Conservation (phyloP, 345 rosid species). For the Limnanthes douglasii region DNA sequence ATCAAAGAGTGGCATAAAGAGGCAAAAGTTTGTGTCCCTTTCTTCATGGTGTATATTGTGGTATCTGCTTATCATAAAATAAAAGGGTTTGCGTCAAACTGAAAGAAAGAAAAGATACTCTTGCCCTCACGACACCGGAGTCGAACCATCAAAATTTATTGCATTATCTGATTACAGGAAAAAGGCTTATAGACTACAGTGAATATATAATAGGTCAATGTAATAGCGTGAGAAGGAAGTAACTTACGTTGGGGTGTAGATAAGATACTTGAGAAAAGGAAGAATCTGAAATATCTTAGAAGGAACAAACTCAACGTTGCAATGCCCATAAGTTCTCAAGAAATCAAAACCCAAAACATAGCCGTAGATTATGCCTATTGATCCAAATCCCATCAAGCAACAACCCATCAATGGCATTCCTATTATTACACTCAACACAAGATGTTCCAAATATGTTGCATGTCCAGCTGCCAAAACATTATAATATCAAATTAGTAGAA, state of each 20-base stretch:
- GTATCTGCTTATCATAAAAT: too few relatives aligned
- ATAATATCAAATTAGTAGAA: too few relatives aligned
- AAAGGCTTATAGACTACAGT: too few relatives aligned
- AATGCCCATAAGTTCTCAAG: conserved; percentile 73
- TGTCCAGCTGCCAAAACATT: conserved; percentile 56
- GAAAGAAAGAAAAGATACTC: too few relatives aligned
- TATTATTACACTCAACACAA: conserved; percentile 23
- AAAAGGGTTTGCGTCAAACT: too few relatives aligned
- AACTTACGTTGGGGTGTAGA: conserved; percentile 84
- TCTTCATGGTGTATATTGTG: conserved; percentile 78
- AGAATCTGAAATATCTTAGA: conserved; percentile 30
- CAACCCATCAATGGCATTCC: conserved; percentile 68
- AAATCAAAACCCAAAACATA: conserved; percentile 56
- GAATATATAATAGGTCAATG: too few relatives aligned
- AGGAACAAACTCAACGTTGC: conserved; percentile 68
- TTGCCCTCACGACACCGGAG: too few relatives aligned
- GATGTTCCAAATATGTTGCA: conserved; percentile 63
- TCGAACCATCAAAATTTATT: too few relatives aligned
- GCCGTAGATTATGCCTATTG: conserved; percentile 34
- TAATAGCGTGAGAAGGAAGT: conserved; percentile 1
- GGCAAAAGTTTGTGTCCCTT: conserved; percentile 74
- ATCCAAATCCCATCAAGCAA: conserved; percentile 52
- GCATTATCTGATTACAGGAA: too few relatives aligned
- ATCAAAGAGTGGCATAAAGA: conserved; percentile 91
- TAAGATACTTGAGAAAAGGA: conserved; percentile 50